phyloP scores from a whole-genome alignment of 345 rosid genomes.

The Hirschfeldia incana region DNA sequence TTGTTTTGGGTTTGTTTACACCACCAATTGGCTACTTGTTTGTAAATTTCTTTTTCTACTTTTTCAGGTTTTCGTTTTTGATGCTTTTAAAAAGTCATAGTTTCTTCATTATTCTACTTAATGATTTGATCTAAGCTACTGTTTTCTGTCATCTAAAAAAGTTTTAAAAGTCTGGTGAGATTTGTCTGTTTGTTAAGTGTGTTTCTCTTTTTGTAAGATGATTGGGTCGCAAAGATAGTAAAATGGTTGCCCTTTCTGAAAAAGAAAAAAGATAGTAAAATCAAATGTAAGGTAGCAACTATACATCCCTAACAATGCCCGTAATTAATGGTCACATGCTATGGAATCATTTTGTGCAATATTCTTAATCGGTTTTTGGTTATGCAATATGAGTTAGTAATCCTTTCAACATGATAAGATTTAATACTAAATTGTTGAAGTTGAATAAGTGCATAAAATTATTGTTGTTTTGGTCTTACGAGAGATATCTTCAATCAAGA shows the following conservation, averaged over 20 bases:
- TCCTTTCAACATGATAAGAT: background rate
- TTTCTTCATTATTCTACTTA: background rate
- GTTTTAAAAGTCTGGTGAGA: background rate
- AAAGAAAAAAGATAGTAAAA: too few relatives aligned
- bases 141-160: background rate
- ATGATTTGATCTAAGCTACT: background rate
- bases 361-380: too few relatives aligned
- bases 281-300: constrained; percentile 24
- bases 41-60: background rate
- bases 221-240: constrained; percentile 14
- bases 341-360: background rate
- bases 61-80: background rate
- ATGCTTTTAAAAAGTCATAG: background rate
- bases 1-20: background rate
- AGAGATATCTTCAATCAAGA: constrained; percentile 33
- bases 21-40: background rate
- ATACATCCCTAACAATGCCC: constrained; percentile 15
- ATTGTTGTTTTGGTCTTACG: constrained; percentile 33
- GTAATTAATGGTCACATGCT: constrained; percentile 31
- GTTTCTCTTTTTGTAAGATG: constrained; percentile 7
- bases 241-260: too few relatives aligned
- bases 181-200: constrained; percentile 27
- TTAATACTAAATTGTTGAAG: background rate
- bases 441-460: background rate
- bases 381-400: background rate